Evolutionary conservation across 805 yeast species (phyloP).

Genomic region (Zygosaccharomyces siamensis): DNA sequence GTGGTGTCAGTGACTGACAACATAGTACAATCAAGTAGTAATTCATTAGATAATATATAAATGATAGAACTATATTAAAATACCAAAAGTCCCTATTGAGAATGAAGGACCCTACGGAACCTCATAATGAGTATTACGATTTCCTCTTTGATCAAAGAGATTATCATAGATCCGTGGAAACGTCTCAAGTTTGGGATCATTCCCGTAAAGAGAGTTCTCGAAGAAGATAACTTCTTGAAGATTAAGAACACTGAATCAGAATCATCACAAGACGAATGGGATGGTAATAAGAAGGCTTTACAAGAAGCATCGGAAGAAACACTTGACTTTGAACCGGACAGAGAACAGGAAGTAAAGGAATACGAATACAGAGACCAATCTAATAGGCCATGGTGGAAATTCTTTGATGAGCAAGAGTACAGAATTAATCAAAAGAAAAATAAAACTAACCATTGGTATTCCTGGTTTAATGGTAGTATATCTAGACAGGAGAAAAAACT

Average conservation of each 20-base stretch:
- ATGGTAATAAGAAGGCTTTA: not conserved
- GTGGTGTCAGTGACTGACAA: no score
- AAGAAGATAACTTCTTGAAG: slow-evolving; percentile 10
- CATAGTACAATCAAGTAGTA: no score
- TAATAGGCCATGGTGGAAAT: slow-evolving; percentile 49
- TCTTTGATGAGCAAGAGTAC: slow-evolving; percentile 61
- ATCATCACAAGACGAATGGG: not conserved
- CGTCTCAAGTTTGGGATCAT: slow-evolving; percentile 35
- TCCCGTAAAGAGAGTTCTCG: slow-evolving; percentile 32
- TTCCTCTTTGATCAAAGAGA: slow-evolving; percentile 13
- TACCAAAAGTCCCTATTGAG: not conserved
- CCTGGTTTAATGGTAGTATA: slow-evolving; percentile 51
- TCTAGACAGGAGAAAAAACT: slow-evolving; percentile 42
- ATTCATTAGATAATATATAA: not conserved
- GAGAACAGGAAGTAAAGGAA: slow-evolving; percentile 5
- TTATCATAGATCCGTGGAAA: slow-evolving; percentile 28
- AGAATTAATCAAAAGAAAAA: slow-evolving; percentile 38
- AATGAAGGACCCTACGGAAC: no score
- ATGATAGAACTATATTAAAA: not conserved
- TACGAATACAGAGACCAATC: slow-evolving; percentile 51
- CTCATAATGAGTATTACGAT: not conserved
- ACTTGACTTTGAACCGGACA: not conserved
- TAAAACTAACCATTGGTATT: slow-evolving; percentile 40
- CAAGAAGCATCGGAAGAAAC: slow-evolving; percentile 1
- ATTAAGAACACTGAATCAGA: not conserved